A percentile compares a stretch with the other conserved stretches of the same genome.
These are phyloP conservation scores for Calonectria pteridis DNA, from an alignment of 2,329 filamentous ascomycete genomes.

Conservation along the genomic window DNA sequence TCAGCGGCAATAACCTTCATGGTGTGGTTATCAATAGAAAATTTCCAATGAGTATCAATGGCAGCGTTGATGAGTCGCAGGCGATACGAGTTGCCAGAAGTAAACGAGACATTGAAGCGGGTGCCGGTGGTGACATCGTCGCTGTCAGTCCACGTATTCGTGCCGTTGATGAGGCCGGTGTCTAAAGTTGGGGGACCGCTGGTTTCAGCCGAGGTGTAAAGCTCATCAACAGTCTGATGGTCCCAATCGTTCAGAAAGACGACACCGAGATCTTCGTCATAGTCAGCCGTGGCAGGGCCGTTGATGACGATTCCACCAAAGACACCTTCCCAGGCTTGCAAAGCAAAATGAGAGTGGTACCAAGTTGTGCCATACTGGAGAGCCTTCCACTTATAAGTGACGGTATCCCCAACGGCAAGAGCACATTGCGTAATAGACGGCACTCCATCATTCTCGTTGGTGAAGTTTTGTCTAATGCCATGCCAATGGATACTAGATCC, in stretches of 20 bases:
- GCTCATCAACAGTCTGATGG: constrained; percentile 35
- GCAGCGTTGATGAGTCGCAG: constrained; percentile 63
- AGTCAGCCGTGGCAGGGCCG: constrained; percentile 69
- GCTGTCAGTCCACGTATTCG: constrained; percentile 48
- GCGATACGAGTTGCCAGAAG: constrained; percentile 58
- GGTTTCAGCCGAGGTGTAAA: background rate
- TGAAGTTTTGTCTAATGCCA: constrained; percentile 69
- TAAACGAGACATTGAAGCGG: constrained; percentile 54
- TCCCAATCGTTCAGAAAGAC: constrained; percentile 72
- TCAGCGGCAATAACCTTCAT: constrained; percentile 70
- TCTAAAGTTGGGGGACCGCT: constrained; percentile 47
- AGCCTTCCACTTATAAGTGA: constrained; percentile 70
- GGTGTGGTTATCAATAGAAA: constrained; percentile 67
- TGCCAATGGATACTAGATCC: constrained; percentile 66
- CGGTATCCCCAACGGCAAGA: constrained; percentile 62
- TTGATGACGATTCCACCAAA: constrained; percentile 72
- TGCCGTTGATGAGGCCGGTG: constrained; percentile 62
- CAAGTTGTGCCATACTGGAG: constrained; percentile 68
- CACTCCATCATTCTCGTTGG: constrained; percentile 69
- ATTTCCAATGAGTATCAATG: constrained; percentile 59
- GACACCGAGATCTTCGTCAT: constrained; percentile 73
- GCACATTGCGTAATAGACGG: constrained; percentile 63
- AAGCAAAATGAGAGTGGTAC: constrained; percentile 73
- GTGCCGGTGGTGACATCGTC: constrained; percentile 41
- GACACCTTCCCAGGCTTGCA: constrained; percentile 66